These are phyloP conservation scores for Aspergillus spinulosporus DNA, from an alignment of 2,329 filamentous ascomycete genomes.

Conservation along the genomic window DNA sequence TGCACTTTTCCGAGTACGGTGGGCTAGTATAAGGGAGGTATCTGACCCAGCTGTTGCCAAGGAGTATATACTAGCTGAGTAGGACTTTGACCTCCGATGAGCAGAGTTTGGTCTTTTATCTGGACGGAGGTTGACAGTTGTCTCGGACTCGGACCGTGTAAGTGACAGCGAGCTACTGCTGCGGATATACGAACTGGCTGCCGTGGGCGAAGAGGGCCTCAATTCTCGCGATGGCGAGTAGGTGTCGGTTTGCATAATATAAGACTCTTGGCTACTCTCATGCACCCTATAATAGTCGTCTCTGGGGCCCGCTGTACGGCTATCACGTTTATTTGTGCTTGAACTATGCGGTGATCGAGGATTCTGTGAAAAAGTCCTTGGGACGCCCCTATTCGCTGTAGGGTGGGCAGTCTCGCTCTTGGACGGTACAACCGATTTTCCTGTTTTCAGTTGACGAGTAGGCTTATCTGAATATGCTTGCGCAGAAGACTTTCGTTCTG, in stretches of 20 bases:
- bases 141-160: slow-evolving; percentile 44
- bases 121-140: slow-evolving; percentile 33
- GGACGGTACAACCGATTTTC: slow-evolving; percentile 10
- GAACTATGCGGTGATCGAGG: slow-evolving; percentile 26
- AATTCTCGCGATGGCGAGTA: slow-evolving; percentile 40
- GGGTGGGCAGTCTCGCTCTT: slow-evolving; percentile 18
- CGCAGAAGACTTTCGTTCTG: slow-evolving; percentile 20
- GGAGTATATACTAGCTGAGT: slow-evolving; percentile 49
- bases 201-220: slow-evolving; percentile 42
- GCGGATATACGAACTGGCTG: slow-evolving; percentile 43
- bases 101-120: slow-evolving; percentile 32
- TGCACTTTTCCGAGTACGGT: slow-evolving; percentile 43
- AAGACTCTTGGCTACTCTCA: slow-evolving; percentile 43
- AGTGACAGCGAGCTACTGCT: slow-evolving; percentile 47
- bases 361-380: slow-evolving; percentile 30
- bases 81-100: slow-evolving; percentile 41
- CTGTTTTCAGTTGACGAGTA: slow-evolving; percentile 15
- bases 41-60: slow-evolving; percentile 47
- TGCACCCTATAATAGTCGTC: slow-evolving; percentile 38
- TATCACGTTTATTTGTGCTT: slow-evolving; percentile 17
- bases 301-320: slow-evolving; percentile 22
- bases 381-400: slow-evolving; percentile 31
- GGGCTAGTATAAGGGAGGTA: slow-evolving; percentile 46
- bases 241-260: slow-evolving; percentile 44
- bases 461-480: slow-evolving; percentile 15